Conservation (phyloP, 2,329 filamentous ascomycete species). For the Aspergillus pseudoterreus region DNA sequence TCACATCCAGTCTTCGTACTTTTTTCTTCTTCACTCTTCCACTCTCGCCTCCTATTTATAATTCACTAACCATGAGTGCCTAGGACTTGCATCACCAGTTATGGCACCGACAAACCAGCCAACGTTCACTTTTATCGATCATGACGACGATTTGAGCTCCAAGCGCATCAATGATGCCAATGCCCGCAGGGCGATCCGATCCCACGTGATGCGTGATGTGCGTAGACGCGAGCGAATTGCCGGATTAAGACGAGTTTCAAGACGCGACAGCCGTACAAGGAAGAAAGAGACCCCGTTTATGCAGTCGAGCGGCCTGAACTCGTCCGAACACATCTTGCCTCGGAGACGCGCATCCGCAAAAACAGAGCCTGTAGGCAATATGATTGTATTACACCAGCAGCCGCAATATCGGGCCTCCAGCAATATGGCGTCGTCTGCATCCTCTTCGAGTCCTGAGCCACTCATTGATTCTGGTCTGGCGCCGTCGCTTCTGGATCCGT, state of each 20-base stretch:
- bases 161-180: conserved; percentile 38
- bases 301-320: conserved; percentile 4
- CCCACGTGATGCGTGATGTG: conserved; percentile 43
- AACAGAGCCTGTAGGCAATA: neutral
- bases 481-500: conserved; percentile 32
- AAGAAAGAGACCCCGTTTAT: conserved; percentile 8
- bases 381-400: neutral
- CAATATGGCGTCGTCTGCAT: conserved; percentile 2
- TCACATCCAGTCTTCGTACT: too few species aligned
- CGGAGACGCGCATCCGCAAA: conserved; percentile 6
- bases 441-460: conserved; percentile 12
- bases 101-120: conserved; percentile 23
- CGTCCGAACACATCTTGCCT: conserved; percentile 13
- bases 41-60: too few species aligned
- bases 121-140: conserved; percentile 41
- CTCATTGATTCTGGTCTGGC: conserved; percentile 17
- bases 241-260: conserved; percentile 34
- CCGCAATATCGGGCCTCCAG: neutral
- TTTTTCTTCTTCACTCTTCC: too few species aligned
- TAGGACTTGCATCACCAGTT: conserved; percentile 12
- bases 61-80: neutral
- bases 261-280: conserved; percentile 19
- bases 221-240: conserved; percentile 38
- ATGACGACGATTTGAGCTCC: conserved; percentile 36
- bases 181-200: conserved; percentile 39